Conservation (phyloP, 345 rosid species). For the Arabis hirsuta region DNA sequence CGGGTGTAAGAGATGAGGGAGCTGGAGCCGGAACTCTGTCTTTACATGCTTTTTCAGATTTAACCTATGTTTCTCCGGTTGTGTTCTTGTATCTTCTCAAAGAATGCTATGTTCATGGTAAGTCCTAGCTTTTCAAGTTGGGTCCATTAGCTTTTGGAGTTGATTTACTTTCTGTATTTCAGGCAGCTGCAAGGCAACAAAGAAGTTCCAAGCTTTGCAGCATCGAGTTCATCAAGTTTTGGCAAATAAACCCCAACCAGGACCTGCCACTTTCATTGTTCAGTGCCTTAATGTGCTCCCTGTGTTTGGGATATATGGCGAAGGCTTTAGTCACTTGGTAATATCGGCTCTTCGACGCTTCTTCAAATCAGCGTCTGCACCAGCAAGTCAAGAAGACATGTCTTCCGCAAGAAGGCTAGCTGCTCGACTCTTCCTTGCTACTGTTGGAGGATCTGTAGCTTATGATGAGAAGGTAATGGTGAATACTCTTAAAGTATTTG, state of each 20-base stretch:
- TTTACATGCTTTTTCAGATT: constrained; percentile 64
- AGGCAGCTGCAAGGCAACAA: constrained; percentile 78
- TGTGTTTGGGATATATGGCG: constrained; percentile 61
- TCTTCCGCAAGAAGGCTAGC: constrained; percentile 62
- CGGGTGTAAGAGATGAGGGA: constrained; percentile 27
- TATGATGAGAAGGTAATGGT: constrained; percentile 68
- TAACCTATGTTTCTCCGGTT: constrained; percentile 66
- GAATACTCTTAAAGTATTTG: constrained; percentile 66
- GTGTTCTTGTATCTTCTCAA: constrained; percentile 81
- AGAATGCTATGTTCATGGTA: constrained; percentile 77
- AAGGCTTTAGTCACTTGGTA: constrained; percentile 93
- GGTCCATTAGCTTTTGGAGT: neutral
- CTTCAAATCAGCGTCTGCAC: constrained; percentile 46
- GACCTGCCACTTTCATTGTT: constrained; percentile 66
- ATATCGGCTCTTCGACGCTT: constrained; percentile 74
- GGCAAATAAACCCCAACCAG: constrained; percentile 71
- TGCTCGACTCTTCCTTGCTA: constrained; percentile 59
- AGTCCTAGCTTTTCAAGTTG: constrained; percentile 18
- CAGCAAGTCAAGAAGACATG: constrained; percentile 46
- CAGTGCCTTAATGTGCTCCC: constrained; percentile 77
- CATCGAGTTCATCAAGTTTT: constrained; percentile 65
- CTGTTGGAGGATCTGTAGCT: constrained; percentile 52
- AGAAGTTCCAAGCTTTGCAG: constrained; percentile 78
- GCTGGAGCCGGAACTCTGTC: constrained; percentile 45
- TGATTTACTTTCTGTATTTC: constrained; percentile 23